phyloP scores from a whole-genome alignment of 2,329 filamentous ascomycete species.

The Parastagonospora nodorum region DNA sequence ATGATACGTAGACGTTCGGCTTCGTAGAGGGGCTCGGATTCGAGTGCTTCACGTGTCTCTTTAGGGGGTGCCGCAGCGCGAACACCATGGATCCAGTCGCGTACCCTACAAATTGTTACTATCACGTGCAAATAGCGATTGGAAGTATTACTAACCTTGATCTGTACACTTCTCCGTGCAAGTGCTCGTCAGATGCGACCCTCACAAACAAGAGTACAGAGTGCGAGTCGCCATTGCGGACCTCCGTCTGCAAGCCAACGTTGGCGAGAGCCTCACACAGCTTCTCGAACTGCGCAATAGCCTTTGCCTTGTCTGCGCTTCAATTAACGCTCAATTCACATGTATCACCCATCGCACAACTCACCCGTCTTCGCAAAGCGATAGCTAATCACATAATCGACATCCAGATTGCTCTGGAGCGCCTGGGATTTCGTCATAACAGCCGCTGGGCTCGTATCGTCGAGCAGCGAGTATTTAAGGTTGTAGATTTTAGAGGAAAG shows the following conservation, averaged over 20 bases:
- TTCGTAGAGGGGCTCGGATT: conserved; percentile 78
- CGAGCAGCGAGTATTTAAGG: conserved; percentile 25
- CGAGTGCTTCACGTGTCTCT: conserved; percentile 70
- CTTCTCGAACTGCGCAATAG: conserved; percentile 75
- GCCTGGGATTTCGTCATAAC: conserved; percentile 47
- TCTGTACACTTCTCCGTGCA: conserved; percentile 81
- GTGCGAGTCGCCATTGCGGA: conserved; percentile 75
- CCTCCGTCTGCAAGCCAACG: conserved; percentile 86
- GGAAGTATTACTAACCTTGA: conserved; percentile 60
- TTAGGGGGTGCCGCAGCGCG: conserved; percentile 76
- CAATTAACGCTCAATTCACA: conserved; percentile 15
- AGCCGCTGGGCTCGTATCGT: conserved; percentile 20
- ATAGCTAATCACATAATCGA: conserved; percentile 89
- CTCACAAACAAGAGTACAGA: conserved; percentile 84
- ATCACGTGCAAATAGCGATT: neutral
- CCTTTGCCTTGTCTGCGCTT: conserved; percentile 66
- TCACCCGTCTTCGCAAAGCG: conserved; percentile 71
- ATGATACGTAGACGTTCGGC: conserved; percentile 87
- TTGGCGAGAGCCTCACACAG: conserved; percentile 75
- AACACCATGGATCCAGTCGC: conserved; percentile 93
- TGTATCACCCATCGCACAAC: conserved; percentile 16
- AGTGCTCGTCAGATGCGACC: conserved; percentile 73
- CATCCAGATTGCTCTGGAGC: conserved; percentile 64
- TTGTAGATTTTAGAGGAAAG: conserved; percentile 22
- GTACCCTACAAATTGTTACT: conserved; percentile 62